Conservation (phyloP, 768 basidiomycete genomes). For the Leccinum ochraceum region DNA sequence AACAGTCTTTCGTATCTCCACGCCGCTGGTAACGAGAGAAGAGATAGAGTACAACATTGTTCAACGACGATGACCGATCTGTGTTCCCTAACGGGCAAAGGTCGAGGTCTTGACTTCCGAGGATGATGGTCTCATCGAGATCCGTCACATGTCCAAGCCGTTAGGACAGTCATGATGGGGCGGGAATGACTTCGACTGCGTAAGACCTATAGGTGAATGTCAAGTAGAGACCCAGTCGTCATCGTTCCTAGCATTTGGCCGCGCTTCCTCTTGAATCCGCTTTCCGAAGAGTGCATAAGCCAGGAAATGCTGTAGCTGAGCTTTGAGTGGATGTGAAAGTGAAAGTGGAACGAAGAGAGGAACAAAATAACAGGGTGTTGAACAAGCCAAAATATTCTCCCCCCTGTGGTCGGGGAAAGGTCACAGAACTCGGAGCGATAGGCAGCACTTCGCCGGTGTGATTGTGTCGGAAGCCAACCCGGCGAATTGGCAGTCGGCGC, state of each 20-base stretch:
- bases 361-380: slow-evolving; percentile 32
- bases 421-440: not conserved
- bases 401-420: slow-evolving; percentile 25
- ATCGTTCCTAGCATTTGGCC: slow-evolving; percentile 51
- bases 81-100: too few relatives aligned
- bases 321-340: slow-evolving; percentile 17
- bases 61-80: too few relatives aligned
- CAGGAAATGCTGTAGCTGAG: slow-evolving; percentile 19
- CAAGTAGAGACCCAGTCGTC: slow-evolving; percentile 63
- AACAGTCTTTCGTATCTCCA: too few relatives aligned
- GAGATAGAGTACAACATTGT: too few relatives aligned
- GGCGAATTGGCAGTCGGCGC: too few relatives aligned
- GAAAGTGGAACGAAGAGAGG: slow-evolving; percentile 21
- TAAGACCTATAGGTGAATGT: slow-evolving; percentile 64
- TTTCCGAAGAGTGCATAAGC: slow-evolving; percentile 40
- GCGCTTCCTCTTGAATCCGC: slow-evolving; percentile 52
- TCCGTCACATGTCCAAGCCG: too few relatives aligned
- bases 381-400: slow-evolving; percentile 27
- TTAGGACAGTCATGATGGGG: slow-evolving; percentile 39
- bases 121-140: too few relatives aligned
- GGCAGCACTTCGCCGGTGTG: too few relatives aligned
- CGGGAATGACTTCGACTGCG: slow-evolving; percentile 59
- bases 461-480: too few relatives aligned
- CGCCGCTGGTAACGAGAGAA: too few relatives aligned
- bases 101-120: too few relatives aligned